These are phyloP conservation scores for Fusarium anthophilum DNA, from an alignment of 2,329 filamentous ascomycete genomes.

Conservation along the genomic window DNA sequence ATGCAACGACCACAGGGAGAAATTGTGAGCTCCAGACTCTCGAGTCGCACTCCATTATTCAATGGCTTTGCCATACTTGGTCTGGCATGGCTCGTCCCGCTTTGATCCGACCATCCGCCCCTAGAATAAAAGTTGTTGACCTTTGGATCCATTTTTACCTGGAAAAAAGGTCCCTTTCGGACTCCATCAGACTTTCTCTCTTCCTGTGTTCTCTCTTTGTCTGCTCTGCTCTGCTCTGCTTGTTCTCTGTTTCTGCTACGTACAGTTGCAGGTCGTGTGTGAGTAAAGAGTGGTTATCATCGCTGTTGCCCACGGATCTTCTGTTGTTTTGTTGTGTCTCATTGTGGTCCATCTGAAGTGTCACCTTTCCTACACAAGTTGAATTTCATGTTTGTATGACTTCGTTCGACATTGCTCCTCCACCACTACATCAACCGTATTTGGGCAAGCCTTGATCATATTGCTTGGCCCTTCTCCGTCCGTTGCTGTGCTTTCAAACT, in stretches of 20 bases:
- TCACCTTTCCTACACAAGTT: not conserved
- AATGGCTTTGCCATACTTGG: slow-evolving; percentile 18
- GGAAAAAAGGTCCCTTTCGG: slow-evolving; percentile 14
- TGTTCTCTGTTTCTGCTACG: slow-evolving; percentile 19
- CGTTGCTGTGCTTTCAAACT: not conserved
- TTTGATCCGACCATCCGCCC: slow-evolving; percentile 32
- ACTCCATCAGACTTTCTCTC: slow-evolving; percentile 33
- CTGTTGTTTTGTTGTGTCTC: not conserved
- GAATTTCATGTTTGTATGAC: slow-evolving; percentile 2
- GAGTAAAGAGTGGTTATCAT: slow-evolving; percentile 4
- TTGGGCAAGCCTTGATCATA: not conserved
- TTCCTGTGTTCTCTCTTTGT: slow-evolving; percentile 20
- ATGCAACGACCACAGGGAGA: not conserved
- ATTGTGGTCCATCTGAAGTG: not conserved
- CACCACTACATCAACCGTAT: not conserved
- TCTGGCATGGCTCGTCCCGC: slow-evolving; percentile 32
- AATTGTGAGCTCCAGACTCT: not conserved
- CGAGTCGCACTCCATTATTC: slow-evolving; percentile 7
- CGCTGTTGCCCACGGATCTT: not conserved
- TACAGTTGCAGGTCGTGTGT: slow-evolving; percentile 7
- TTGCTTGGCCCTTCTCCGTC: not conserved
- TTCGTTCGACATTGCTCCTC: not conserved
- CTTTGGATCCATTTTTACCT: slow-evolving; percentile 29
- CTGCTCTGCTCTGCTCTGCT: slow-evolving; percentile 9
- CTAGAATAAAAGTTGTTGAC: slow-evolving; percentile 29